Conservation (phyloP, 228 moss, liverwort and hornwort species). For the Sphagnum fallax region DNA sequence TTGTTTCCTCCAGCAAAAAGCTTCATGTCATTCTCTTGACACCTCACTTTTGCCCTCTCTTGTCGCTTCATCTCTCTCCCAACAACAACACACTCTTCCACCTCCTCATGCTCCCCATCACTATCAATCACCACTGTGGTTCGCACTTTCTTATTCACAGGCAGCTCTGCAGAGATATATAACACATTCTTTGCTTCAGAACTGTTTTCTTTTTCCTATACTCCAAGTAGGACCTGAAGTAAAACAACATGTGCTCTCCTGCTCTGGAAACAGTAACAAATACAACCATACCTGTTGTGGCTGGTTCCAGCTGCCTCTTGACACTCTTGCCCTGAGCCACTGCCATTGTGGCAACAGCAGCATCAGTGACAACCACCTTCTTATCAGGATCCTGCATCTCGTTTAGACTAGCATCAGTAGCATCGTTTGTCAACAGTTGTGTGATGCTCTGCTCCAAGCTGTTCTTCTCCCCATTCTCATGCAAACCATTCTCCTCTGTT, state of each 20-base stretch:
- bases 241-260: no score
- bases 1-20: slow-evolving; percentile 13
- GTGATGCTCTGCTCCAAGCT: not conserved
- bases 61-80: not conserved
- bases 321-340: slow-evolving; percentile 8
- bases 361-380: slow-evolving; percentile 6
- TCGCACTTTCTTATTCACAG: slow-evolving; percentile 6
- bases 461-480: not conserved
- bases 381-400: not conserved
- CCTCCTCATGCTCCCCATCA: slow-evolving; percentile 68
- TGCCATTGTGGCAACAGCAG: slow-evolving; percentile 14
- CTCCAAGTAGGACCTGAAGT: no score
- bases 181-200: not conserved
- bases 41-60: slow-evolving; percentile 11
- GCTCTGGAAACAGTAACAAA: no score
- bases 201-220: no score
- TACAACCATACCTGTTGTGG: not conserved
- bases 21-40: slow-evolving; percentile 2
- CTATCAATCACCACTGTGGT: slow-evolving; percentile 84
- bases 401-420: slow-evolving; percentile 25
- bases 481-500: not conserved
- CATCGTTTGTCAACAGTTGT: slow-evolving; percentile 5
- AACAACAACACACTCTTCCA: slow-evolving; percentile 43
- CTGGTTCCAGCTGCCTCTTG: slow-evolving; percentile 44
- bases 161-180: not conserved